phyloP scores from a whole-genome alignment of 805 yeast species.

The Crinitomyces ghanaensis region DNA sequence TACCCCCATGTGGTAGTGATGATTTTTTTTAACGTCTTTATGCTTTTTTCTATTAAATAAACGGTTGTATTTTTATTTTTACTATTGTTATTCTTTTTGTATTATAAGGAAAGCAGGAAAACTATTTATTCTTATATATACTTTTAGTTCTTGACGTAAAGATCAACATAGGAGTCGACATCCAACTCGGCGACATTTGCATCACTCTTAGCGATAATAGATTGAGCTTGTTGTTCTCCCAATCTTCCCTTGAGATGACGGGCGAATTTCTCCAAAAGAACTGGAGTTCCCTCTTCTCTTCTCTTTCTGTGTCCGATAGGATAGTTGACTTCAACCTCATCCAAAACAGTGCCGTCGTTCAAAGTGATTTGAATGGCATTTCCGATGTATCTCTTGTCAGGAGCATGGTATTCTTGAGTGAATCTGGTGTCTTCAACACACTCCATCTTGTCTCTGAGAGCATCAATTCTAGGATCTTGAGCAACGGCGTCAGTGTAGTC shows the following conservation, averaged over 20 bases:
- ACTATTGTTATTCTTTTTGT: too few species aligned
- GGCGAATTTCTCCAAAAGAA: conserved; percentile 39
- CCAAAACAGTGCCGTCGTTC: conserved; percentile 42
- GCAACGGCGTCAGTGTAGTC: conserved; percentile 45
- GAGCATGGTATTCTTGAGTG: conserved; percentile 43
- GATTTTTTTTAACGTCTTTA: too few species aligned
- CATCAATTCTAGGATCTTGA: conserved; percentile 40
- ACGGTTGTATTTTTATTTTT: too few species aligned
- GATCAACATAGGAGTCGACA: conserved; percentile 37
- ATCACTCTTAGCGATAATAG: conserved; percentile 28
- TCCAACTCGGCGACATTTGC: conserved; percentile 31
- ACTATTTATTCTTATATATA: too few species aligned
- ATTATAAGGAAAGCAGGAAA: too few species aligned
- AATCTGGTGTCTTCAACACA: conserved; percentile 41
- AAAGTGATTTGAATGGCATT: conserved; percentile 41
- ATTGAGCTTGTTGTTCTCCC: conserved; percentile 27
- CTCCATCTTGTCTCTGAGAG: conserved; percentile 41
- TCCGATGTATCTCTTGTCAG: conserved; percentile 46
- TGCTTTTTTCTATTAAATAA: too few species aligned
- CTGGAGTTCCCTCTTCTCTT: conserved; percentile 49
- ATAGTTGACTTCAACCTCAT: conserved; percentile 42
- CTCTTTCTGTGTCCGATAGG: conserved; percentile 51
- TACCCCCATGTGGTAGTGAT: too few species aligned
- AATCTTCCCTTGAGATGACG: conserved; percentile 40
- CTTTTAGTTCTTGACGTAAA: conserved; percentile 28